These are phyloP conservation scores for Neofusicoccum ribis DNA, from an alignment of 2,329 filamentous ascomycete species.

Conservation along the genomic window DNA sequence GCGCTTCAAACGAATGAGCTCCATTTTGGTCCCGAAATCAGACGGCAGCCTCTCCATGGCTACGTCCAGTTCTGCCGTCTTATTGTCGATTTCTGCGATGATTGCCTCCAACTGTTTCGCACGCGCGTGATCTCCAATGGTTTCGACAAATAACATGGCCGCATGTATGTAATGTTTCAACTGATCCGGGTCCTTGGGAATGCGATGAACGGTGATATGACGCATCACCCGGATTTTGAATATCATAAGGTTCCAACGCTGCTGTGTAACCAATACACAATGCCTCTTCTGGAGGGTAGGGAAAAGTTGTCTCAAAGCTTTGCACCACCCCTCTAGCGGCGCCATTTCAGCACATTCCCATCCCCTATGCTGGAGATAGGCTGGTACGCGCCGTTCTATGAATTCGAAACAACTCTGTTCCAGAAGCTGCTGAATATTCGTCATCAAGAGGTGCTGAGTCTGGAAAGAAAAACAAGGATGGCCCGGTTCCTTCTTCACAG, in stretches of 20 bases:
- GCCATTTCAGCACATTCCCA: not conserved
- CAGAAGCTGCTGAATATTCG: not conserved
- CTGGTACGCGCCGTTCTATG: not conserved
- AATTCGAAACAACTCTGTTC: not conserved
- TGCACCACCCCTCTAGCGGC: not conserved
- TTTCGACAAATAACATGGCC: no score
- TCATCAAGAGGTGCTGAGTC: not conserved
- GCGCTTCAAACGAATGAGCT: not conserved
- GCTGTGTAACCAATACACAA: no score
- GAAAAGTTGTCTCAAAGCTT: no score
- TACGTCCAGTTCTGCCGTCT: not conserved
- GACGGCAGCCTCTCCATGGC: not conserved
- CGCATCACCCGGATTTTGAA: no score
- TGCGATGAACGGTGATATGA: no score
- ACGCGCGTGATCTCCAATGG: not conserved
- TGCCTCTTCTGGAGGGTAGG: no score
- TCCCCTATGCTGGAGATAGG: not conserved
- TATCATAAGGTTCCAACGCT: no score
- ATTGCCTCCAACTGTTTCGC: conserved; percentile 26
- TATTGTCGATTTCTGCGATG: conserved; percentile 32
- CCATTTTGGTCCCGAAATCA: not conserved
- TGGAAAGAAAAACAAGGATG: not conserved
- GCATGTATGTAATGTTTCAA: no score
- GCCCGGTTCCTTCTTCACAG: no score
- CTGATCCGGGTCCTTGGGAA: no score